Evolutionary conservation across 768 basidiomycete species (phyloP).

Genomic region (Lentinula sp.): DNA sequence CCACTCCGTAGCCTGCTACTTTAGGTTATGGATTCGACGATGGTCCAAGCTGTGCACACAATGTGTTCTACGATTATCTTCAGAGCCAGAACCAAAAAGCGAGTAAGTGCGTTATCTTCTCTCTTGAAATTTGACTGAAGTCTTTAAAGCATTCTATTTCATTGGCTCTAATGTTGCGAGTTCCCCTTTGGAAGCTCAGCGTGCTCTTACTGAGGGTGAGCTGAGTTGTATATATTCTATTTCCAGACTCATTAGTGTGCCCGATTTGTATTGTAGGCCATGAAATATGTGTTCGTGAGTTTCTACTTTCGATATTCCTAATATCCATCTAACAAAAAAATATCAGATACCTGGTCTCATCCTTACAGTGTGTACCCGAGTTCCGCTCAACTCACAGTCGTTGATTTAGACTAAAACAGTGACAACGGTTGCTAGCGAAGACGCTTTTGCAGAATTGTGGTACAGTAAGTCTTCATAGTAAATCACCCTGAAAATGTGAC

Average conservation of each 20-base stretch:
- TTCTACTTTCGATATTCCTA: background rate
- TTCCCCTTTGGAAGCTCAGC: slow-evolving; percentile 51
- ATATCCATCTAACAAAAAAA: background rate
- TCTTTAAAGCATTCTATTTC: slow-evolving; percentile 46
- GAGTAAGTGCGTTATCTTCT: slow-evolving; percentile 30
- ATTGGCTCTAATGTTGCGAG: slow-evolving; percentile 54
- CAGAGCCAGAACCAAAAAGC: slow-evolving; percentile 50
- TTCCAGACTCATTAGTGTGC: background rate
- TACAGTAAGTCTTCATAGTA: slow-evolving; percentile 41
- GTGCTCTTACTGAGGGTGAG: slow-evolving; percentile 40
- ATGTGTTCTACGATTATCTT: slow-evolving; percentile 54
- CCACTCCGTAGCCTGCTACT: slow-evolving; percentile 19
- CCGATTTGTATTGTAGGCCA: slow-evolving; percentile 24
- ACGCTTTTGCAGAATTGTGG: slow-evolving; percentile 74
- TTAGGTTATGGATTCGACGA: slow-evolving; percentile 61
- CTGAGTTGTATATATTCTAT: background rate
- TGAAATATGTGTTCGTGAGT: slow-evolving; percentile 57
- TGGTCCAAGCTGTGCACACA: slow-evolving; percentile 61
- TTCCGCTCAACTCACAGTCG: background rate
- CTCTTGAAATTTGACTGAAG: background rate
- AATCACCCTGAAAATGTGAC: background rate
- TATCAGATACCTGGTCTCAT: slow-evolving; percentile 48
- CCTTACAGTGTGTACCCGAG: slow-evolving; percentile 36
- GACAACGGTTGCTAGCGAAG: slow-evolving; percentile 53
- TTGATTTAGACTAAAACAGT: slow-evolving; percentile 22